These are phyloP conservation scores for Flaveria linearis DNA, from an alignment of 129 eudicot species.

Conservation along the genomic window DNA sequence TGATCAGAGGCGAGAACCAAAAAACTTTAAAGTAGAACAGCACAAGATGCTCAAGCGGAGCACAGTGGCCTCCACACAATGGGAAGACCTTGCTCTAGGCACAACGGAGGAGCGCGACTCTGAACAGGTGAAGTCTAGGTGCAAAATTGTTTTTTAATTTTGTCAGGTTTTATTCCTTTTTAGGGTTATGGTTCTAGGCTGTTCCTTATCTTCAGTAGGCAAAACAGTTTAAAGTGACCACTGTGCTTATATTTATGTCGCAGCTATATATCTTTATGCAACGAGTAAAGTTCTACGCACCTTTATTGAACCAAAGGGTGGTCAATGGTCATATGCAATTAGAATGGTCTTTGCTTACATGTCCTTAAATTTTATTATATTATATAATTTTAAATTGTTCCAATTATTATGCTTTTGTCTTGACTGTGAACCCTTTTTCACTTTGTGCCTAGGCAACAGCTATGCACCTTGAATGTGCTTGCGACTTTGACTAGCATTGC, in stretches of 20 bases:
- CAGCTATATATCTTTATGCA: neutral
- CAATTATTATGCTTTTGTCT: neutral
- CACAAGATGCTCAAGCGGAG: neutral
- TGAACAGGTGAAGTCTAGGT: neutral
- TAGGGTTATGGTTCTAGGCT: neutral
- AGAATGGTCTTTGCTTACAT: neutral
- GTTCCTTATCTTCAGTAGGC: neutral
- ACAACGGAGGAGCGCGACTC: neutral
- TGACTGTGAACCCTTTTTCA: neutral
- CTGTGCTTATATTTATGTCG: neutral
- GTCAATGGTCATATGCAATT: neutral
- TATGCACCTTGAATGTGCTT: neutral
- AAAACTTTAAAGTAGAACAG: neutral
- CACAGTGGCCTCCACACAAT: neutral
- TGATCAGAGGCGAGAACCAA: neutral
- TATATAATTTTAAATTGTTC: neutral
- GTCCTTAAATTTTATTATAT: neutral
- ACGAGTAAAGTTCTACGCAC: neutral
- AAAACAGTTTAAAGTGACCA: neutral
- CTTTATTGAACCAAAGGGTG: neutral
- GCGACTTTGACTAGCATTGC: neutral
- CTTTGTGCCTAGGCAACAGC: neutral
- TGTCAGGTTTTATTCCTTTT: neutral
- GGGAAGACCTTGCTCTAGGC: neutral
- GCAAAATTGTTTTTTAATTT: neutral